phyloP scores from a whole-genome alignment of 371 early-diverging fungal species.

The Catenaria anguillulae region DNA sequence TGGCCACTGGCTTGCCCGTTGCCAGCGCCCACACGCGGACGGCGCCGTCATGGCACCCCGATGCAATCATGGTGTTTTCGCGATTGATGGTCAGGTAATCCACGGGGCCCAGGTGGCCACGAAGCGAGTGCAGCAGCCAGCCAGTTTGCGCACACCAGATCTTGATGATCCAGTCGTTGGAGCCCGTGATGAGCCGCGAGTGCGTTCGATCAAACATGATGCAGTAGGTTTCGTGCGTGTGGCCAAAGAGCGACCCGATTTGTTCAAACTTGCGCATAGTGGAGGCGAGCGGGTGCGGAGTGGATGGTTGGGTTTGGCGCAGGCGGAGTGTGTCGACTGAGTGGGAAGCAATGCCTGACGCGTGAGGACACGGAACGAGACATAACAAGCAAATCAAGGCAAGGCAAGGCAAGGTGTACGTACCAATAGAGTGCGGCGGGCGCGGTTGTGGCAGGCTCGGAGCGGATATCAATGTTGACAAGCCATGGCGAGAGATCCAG shows the following conservation, averaged over 20 bases:
- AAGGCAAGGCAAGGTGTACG: no score
- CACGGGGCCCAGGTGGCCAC: constrained; percentile 42
- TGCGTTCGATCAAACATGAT: constrained; percentile 1
- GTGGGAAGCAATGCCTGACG: no score
- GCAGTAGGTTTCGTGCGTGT: constrained; percentile 3
- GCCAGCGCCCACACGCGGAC: background rate
- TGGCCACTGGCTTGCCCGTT: constrained; percentile 1
- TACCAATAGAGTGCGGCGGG: no score
- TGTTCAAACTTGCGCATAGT: background rate
- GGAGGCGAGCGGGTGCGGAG: background rate
- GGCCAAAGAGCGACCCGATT: background rate
- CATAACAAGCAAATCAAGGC: no score
- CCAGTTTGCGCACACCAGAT: constrained; percentile 88
- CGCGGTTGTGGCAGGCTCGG: no score
- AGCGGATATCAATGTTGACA: no score
- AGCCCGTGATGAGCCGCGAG: constrained; percentile 36
- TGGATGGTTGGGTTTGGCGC: background rate
- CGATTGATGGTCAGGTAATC: background rate
- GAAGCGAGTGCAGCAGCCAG: constrained; percentile 45
- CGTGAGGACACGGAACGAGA: no score
- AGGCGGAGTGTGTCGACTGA: background rate
- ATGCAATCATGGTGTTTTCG: constrained; percentile 7
- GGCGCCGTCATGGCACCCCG: constrained; percentile 2
- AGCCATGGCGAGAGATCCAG: background rate
- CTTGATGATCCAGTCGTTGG: constrained; percentile 83